These are phyloP conservation scores for Canna indica DNA, from an alignment of 176 grass and related monocot species.

Conservation along the genomic window DNA sequence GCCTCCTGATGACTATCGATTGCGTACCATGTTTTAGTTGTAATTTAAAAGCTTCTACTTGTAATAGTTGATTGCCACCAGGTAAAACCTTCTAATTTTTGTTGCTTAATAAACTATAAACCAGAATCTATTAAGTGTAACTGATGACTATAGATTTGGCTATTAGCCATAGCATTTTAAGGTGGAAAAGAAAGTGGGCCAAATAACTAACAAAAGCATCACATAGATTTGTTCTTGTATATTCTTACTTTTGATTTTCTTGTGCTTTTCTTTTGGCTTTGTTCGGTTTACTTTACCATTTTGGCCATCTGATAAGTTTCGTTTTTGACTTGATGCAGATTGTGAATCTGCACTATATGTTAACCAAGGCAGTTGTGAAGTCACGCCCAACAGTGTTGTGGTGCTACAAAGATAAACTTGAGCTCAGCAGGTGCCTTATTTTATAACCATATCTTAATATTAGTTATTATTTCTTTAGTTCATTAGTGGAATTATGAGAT, in stretches of 20 bases:
- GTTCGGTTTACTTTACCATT: neutral
- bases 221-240: neutral
- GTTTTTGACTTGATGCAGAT: conserved; percentile 12
- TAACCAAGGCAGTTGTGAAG: conserved; percentile 69
- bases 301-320: neutral
- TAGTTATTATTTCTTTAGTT: neutral
- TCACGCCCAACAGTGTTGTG: conserved; percentile 62
- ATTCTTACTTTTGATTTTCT: neutral
- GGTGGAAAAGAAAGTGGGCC: neutral
- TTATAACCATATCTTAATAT: neutral
- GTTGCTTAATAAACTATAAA: neutral
- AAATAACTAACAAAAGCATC: neutral
- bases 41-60: no score
- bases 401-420: conserved; percentile 91
- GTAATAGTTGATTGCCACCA: no score
- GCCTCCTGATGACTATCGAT: no score
- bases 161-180: no score
- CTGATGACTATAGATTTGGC: neutral
- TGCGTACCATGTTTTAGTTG: no score
- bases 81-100: neutral
- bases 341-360: conserved; percentile 87
- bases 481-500: neutral
- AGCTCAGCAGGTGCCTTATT: conserved; percentile 65
- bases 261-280: neutral
- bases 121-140: neutral